phyloP scores from a whole-genome alignment of 2,329 filamentous ascomycete species.

The Tolypocladium guangdongense region DNA sequence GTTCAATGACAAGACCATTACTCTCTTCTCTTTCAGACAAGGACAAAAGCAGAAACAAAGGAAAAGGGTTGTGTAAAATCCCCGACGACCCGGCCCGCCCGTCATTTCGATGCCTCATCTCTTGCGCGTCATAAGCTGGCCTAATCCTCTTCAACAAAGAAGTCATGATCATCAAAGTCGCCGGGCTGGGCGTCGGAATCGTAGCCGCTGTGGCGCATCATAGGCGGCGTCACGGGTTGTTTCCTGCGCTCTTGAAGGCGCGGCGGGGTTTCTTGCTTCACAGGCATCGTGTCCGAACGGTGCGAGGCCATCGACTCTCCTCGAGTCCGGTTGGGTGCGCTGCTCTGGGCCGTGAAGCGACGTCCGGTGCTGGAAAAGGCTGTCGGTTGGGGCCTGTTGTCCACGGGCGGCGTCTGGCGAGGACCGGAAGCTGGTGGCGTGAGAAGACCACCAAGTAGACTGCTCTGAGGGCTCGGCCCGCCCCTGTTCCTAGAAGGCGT shows the following conservation, averaged over 20 bases:
- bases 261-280: conserved; percentile 29
- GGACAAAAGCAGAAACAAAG: not conserved
- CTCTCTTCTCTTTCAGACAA: not conserved
- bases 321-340: conserved; percentile 11
- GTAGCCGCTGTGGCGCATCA: conserved; percentile 48
- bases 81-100: not conserved
- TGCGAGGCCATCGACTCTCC: conserved; percentile 21
- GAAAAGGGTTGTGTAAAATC: not conserved
- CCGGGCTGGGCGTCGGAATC: conserved; percentile 50
- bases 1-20: not conserved
- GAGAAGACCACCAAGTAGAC: conserved; percentile 68
- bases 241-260: conserved; percentile 25
- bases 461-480: conserved; percentile 38
- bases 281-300: conserved; percentile 28
- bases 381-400: conserved; percentile 39
- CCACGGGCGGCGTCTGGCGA: conserved; percentile 45
- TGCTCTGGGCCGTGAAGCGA: conserved; percentile 38
- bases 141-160: conserved; percentile 43
- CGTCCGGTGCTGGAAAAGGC: conserved; percentile 51
- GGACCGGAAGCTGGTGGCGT: conserved; percentile 76
- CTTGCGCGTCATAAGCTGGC: not conserved
- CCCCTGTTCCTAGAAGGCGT: conserved; percentile 54
- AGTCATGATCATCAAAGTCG: conserved; percentile 48
- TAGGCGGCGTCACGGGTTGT: conserved; percentile 47
- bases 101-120: not conserved